Evolutionary conservation across 1,139 yeast species (phyloP).

Genomic region (Lodderomyces oxycetoniae): DNA sequence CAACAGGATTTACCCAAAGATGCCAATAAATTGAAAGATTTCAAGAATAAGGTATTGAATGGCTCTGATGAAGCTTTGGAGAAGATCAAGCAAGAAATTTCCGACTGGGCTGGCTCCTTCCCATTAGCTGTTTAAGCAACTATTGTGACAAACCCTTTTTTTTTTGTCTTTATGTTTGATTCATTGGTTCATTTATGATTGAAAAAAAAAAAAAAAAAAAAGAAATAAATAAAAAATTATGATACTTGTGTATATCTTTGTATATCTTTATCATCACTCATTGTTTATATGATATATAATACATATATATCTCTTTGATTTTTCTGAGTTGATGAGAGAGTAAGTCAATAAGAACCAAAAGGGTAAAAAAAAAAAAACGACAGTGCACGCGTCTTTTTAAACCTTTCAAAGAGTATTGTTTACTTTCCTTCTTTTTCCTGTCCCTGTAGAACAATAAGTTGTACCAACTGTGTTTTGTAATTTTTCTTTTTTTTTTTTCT

Average conservation of each 20-base stretch:
- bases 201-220: neutral
- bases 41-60: slow-evolving; percentile 72
- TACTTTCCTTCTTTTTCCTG: too few relatives aligned
- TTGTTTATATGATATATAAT: too few relatives aligned
- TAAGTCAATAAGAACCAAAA: too few relatives aligned
- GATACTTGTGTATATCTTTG: neutral
- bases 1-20: slow-evolving; percentile 77
- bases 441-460: too few relatives aligned
- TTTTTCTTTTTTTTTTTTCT: too few relatives aligned
- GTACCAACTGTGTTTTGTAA: too few relatives aligned
- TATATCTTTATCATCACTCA: too few relatives aligned
- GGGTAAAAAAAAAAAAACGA: too few relatives aligned
- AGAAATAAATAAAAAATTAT: neutral
- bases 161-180: neutral
- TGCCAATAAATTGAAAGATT: slow-evolving; percentile 90
- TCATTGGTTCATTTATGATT: neutral
- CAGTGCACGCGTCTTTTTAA: too few relatives aligned
- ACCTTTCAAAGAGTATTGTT: too few relatives aligned
- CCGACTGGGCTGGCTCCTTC: slow-evolving; percentile 88
- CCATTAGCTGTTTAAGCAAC: slow-evolving; percentile 72
- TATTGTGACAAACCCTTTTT: slow-evolving; percentile 1
- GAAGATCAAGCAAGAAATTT: slow-evolving; percentile 70
- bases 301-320: too few relatives aligned
- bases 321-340: too few relatives aligned
- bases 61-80: slow-evolving; percentile 62